phyloP scores from a whole-genome alignment of 352 stramenopile species.

The Globisporangium recalcitrans region DNA sequence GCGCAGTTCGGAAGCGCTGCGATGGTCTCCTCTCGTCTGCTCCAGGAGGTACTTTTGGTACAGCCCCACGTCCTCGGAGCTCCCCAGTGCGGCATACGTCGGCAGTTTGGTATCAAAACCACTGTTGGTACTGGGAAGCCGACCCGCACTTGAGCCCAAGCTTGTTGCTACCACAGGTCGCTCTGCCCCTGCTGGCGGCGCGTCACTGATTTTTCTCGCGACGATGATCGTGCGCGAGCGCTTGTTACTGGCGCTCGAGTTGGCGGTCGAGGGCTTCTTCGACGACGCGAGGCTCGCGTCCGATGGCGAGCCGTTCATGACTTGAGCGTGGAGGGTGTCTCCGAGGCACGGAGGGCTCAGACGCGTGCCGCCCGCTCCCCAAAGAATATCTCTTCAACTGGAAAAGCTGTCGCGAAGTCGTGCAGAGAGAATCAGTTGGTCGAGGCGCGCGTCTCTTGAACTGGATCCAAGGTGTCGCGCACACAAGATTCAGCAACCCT shows the following conservation, averaged over 20 bases:
- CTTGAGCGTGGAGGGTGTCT: not conserved
- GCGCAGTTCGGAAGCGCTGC: constrained; percentile 28
- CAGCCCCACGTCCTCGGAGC: constrained; percentile 43
- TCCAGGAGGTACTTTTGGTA: constrained; percentile 58
- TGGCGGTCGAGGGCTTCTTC: constrained; percentile 32
- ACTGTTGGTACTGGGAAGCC: not conserved
- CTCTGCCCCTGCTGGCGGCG: constrained; percentile 4
- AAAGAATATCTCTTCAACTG: not conserved
- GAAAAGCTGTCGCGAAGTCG: not conserved
- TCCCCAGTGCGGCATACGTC: constrained; percentile 60
- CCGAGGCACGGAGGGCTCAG: too few species aligned
- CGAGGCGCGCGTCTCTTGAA: too few species aligned
- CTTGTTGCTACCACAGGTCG: not conserved
- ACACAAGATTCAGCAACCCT: not conserved
- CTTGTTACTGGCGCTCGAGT: constrained; percentile 28
- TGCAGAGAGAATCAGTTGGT: not conserved
- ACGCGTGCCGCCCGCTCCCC: too few species aligned
- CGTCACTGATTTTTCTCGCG: constrained; percentile 30
- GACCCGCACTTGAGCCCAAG: not conserved
- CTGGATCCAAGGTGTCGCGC: too few species aligned
- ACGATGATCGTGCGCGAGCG: constrained; percentile 52
- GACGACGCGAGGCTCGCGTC: constrained; percentile 30
- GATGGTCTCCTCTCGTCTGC: constrained; percentile 20
- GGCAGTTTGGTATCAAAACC: constrained; percentile 36
- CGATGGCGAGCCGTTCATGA: constrained; percentile 42